Evolutionary conservation across 2,329 filamentous ascomycete species (phyloP).

Genomic region (Nemania serpens): DNA sequence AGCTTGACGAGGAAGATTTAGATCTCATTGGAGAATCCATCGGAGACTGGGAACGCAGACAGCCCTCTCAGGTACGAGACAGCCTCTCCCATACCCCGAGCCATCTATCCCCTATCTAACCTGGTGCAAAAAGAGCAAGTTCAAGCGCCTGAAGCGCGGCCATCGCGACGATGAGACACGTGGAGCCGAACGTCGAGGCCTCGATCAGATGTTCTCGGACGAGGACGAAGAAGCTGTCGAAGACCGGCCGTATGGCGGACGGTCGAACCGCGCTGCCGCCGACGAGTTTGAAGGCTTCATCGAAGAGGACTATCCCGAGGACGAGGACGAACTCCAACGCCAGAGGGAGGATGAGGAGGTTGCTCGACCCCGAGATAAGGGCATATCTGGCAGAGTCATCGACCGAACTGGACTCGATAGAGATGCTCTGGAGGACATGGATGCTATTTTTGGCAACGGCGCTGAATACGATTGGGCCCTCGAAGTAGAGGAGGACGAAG

Average conservation of each 20-base stretch:
- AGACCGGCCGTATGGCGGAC: slow-evolving; percentile 53
- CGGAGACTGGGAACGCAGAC: slow-evolving; percentile 69
- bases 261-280: slow-evolving; percentile 62
- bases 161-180: slow-evolving; percentile 75
- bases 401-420: slow-evolving; percentile 88
- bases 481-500: slow-evolving; percentile 83
- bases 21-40: slow-evolving; percentile 89
- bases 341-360: slow-evolving; percentile 88
- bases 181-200: slow-evolving; percentile 67
- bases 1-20: slow-evolving; percentile 93
- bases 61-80: slow-evolving; percentile 69
- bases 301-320: slow-evolving; percentile 90
- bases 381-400: slow-evolving; percentile 69
- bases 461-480: slow-evolving; percentile 96
- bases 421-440: slow-evolving; percentile 92
- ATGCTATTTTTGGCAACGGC: slow-evolving; percentile 92
- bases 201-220: slow-evolving; percentile 94
- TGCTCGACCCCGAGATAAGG: slow-evolving; percentile 75
- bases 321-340: slow-evolving; percentile 76
- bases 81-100: too few relatives aligned
- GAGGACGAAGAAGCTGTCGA: slow-evolving; percentile 79
- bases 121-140: slow-evolving; percentile 69
- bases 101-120: slow-evolving; percentile 25
- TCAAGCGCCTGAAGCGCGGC: slow-evolving; percentile 94
- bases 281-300: slow-evolving; percentile 97